phyloP scores from a whole-genome alignment of 371 early-diverging fungal genomes.

The Zychaea mexicana region DNA sequence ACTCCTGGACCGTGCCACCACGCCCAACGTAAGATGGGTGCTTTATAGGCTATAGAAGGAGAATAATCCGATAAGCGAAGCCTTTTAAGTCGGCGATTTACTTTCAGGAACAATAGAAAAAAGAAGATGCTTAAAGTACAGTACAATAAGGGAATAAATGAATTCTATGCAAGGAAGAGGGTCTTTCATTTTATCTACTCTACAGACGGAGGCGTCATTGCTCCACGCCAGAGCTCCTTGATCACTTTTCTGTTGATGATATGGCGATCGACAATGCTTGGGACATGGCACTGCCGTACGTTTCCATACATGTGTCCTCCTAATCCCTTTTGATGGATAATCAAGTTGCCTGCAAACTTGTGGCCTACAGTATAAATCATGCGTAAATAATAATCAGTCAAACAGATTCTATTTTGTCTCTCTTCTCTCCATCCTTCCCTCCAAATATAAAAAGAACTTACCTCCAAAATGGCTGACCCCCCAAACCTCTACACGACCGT shows the following conservation, averaged over 20 bases:
- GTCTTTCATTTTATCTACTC: neutral
- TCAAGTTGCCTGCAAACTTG: slow-evolving; percentile 53
- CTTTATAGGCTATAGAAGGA: too few species aligned
- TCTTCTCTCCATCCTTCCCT: neutral
- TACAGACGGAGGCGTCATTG: slow-evolving; percentile 31
- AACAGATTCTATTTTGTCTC: neutral
- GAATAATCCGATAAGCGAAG: too few species aligned
- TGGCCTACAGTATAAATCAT: too few species aligned
- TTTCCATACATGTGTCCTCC: slow-evolving; percentile 58
- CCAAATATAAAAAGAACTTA: slow-evolving; percentile 4
- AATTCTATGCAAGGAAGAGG: neutral
- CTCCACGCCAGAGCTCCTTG: slow-evolving; percentile 48
- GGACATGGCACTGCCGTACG: slow-evolving; percentile 48
- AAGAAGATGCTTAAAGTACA: neutral
- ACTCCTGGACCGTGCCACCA: too few species aligned
- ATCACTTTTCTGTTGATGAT: slow-evolving; percentile 43
- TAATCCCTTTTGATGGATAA: slow-evolving; percentile 46
- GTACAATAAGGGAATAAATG: neutral
- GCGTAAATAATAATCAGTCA: neutral
- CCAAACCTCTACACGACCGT: slow-evolving; percentile 36
- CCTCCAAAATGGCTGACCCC: slow-evolving; percentile 56
- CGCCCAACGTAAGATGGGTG: too few species aligned
- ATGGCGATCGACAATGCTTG: slow-evolving; percentile 45
- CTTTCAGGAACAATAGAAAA: neutral
- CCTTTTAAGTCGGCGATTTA: too few species aligned